Evolutionary conservation across 2,329 filamentous ascomycete genomes (phyloP), one percentile per base, ranked within the genome.

Genomic region (Cadophora gregata): DNA sequence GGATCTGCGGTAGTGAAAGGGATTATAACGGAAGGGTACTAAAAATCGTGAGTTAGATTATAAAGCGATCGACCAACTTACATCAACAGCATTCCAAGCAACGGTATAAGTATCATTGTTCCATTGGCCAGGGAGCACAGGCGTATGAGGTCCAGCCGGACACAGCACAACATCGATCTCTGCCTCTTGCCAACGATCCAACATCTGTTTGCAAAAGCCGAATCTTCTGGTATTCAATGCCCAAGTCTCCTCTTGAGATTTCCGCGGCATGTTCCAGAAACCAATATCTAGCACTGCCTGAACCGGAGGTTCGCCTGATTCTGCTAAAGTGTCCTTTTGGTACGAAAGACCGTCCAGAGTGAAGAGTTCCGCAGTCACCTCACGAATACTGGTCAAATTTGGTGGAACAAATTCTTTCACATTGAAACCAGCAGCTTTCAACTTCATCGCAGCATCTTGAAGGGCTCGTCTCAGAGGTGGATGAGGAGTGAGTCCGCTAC

Each of bases 261-360:
- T 79, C 1, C 68, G 56, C 19, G 74, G 73, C 2, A 78, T 66
- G 16, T 73, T 72, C 77, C 76, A 77, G 65, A 78, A 79, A 0
- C 76, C 76, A 59, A 78, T 77, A 36, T 75, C 75, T n/a, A 69
- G 62, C 10, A 79, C 77, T 16, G 75, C 76, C 16, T 70, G 68
- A 12, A 79, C 77, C 4, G 74, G 70, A 6, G 77, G 77, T 66
- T 79, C 78, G 8, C 73, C 75, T 27, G 74, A 36, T 70, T 64
- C 73, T 75, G 53, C 70, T 70, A 19, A 77, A 66, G 58, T 79
- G 74, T 21, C 72, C 67, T 61, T 74, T 75, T 74, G 74, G 69
- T 78, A 79, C 8, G 77, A 79, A 14, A 79, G 71, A 0, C 73
- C 77, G 66, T 79, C 77, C 1, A 79, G 65, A 0, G 77, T 79